A percentile compares a stretch with the other conserved stretches of the same genome.
These are phyloP conservation scores for Krasilnikovozyma curviuscula DNA, from an alignment of 768 basidiomycete species.

Conservation along the genomic window DNA sequence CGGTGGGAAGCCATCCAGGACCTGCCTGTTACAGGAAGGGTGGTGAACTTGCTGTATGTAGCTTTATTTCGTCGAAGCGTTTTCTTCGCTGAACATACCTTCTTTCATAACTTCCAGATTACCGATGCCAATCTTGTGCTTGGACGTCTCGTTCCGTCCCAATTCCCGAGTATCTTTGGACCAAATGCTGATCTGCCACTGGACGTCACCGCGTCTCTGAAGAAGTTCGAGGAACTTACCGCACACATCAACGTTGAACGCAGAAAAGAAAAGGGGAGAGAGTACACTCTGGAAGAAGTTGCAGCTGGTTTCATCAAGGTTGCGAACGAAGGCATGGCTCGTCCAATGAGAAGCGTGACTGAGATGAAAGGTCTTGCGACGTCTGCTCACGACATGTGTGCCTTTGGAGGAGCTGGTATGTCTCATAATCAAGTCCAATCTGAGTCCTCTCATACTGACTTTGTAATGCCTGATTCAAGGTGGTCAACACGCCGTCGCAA, in stretches of 20 bases:
- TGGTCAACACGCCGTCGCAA: conserved; percentile 84
- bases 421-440: no score
- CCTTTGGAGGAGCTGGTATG: conserved; percentile 10
- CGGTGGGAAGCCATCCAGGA: conserved; percentile 10
- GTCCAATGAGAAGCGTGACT: background rate
- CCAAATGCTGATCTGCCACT: conserved; percentile 13
- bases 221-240: conserved; percentile 11
- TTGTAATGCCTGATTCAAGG: no score
- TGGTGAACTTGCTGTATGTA: conserved; percentile 17
- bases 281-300: conserved; percentile 15
- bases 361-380: background rate
- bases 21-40: conserved; percentile 18
- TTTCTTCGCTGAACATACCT: no score
- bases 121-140: conserved; percentile 22
- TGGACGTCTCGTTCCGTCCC: conserved; percentile 14
- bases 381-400: background rate
- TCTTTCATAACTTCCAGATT: no score
- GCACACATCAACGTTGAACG: conserved; percentile 13
- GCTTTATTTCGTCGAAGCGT: no score
- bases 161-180: conserved; percentile 17
- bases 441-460: no score
- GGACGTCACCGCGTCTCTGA: conserved; percentile 7
- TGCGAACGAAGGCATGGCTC: conserved; percentile 16
- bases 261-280: conserved; percentile 1
- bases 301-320: conserved; percentile 16